Evolutionary conservation across 495 filamentous ascomycete species (phyloP), one percentile per base, ranked within the genome.

Genomic region (Penicillium ochrochloron): DNA sequence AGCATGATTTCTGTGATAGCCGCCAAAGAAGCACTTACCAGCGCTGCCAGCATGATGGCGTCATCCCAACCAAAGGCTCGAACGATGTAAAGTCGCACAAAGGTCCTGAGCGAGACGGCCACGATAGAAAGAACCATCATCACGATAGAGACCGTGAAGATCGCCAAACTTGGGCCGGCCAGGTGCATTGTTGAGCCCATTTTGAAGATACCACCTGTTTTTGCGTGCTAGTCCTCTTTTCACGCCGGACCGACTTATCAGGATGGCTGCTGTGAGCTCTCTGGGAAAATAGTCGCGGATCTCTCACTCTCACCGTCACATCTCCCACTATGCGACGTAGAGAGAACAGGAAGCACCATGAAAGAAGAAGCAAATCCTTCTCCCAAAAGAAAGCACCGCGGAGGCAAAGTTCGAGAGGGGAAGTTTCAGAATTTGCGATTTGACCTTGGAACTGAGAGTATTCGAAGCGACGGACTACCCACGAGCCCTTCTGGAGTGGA

Each of bases 31-130:
- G 51, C 4, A 9, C 51, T 14, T 54, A 54, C 51, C 5, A 54
- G 51, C 3, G 51, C 51, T 11, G n/a, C 34, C 19, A 73, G 39
- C 73, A 75, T 75, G 7, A 72, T 52, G 8, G 60, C 46, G 61
- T 76, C 73, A 59, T 76, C 73, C 70, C 70, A 71, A 1, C 73
- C 73, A 59, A 74, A 76, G 0, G 68, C 65, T 2, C 63, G 57
- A 29, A 76, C 63, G 2, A 74, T 21, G 8, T 60, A 61, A n/a
- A 73, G 8, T 6, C 73, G 72, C 23, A 73, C 73, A 62, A 74
- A 74, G 21, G 41, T 66, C 35, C 73, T 61, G n/a, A 74, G 42
- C 1, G 56, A 31, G 4, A 76, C 73, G 8, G 64, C 61, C 2
- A 73, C 34, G 8, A 68, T 39, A 12, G 68, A 57, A 8, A 73